These are phyloP conservation scores for Dissophora ornata DNA, from an alignment of 192 early-diverging fungal genomes.

Conservation along the genomic window DNA sequence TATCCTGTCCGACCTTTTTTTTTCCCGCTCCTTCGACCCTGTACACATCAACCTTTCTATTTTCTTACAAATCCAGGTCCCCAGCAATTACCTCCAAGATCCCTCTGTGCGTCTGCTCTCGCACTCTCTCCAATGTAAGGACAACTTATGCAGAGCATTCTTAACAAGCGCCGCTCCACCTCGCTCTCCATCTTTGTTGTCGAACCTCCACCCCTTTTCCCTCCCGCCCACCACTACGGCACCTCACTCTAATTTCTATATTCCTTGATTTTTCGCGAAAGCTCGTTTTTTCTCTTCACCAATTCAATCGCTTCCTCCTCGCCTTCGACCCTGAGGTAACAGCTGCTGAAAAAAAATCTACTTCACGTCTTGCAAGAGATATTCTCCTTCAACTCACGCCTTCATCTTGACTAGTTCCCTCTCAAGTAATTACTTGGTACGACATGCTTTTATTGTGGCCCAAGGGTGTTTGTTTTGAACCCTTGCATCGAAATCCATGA, in stretches of 20 bases:
- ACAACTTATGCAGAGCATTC: not conserved
- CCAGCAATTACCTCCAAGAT: not conserved
- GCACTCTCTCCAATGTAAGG: slow-evolving; percentile 1
- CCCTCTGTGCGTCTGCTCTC: not conserved
- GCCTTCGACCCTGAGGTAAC: too few relatives aligned
- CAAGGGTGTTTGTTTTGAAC: not conserved
- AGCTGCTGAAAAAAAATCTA: too few relatives aligned
- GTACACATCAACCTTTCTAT: not conserved
- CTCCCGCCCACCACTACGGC: too few relatives aligned
- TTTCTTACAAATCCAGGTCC: slow-evolving; percentile 14
- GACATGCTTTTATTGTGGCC: not conserved
- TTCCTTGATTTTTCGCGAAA: too few relatives aligned
- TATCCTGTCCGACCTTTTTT: not conserved
- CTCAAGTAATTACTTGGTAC: not conserved
- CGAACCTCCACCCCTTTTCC: not conserved
- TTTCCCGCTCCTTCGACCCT: not conserved
- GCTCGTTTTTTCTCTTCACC: too few relatives aligned
- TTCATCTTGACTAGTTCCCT: not conserved
- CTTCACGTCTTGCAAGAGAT: too few relatives aligned
- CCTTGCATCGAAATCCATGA: not conserved
- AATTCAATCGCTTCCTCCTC: too few relatives aligned
- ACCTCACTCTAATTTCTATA: too few relatives aligned
- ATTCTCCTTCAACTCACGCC: too few relatives aligned
- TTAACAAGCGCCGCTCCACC: not conserved
- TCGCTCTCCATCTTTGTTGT: not conserved